Base-by-base conservation (phyloP, 495 filamentous ascomycete species). In the Pseudevernia furfuracea region DNA sequence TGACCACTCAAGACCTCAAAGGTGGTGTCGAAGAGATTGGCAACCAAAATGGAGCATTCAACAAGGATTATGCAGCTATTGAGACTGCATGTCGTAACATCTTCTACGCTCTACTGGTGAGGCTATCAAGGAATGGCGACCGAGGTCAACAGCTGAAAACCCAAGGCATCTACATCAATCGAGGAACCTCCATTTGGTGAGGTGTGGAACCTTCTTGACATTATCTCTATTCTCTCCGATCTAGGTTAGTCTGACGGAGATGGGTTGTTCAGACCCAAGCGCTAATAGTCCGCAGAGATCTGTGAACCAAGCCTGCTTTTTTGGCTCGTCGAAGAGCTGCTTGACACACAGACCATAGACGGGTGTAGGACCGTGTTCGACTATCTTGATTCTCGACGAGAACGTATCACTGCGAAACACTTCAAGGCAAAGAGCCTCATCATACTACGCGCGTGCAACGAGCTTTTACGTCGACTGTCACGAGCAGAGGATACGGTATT, bases 401-500 rank as follows among this genome's bases (percentile, higher is more conserved):
- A 97, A 71, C 82, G 86, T 28, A 87, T 96, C 59, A 94, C 87
- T 37, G 85, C 89, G 77, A 91, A 90, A 80, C 86, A 94, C 63
- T 89, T 91, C 71, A 85, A 86, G 68, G 87, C 89, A 66, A 97
- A 96, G 75, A 87, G 87, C 63, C 76, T 97, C 53, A 83, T 96
- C 61, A 92, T 97, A 66, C 79, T 99, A 5, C 82, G 94, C 69
- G 87, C 89, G 28, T 97, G 95, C 78, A 99, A 97, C 75, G 95
- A 97, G 75, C 81, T 99, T 4, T 83, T 97, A 12, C 86, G 94
- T 57, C 82, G 94, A 61, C 80, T 99, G 6, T 97, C 94, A 4
- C 82, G 96, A 56, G 91, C 94, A 6, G 91, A 97, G 70, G 95
- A 99, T 75, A 91, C 95, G 0, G 92, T 96, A 4, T 99, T 98